Percentiles rank a stretch among this genome's conserved stretches.
Conservation (phyloP, 176 grass and related monocot species). For the Calamus simplicifolius region DNA sequence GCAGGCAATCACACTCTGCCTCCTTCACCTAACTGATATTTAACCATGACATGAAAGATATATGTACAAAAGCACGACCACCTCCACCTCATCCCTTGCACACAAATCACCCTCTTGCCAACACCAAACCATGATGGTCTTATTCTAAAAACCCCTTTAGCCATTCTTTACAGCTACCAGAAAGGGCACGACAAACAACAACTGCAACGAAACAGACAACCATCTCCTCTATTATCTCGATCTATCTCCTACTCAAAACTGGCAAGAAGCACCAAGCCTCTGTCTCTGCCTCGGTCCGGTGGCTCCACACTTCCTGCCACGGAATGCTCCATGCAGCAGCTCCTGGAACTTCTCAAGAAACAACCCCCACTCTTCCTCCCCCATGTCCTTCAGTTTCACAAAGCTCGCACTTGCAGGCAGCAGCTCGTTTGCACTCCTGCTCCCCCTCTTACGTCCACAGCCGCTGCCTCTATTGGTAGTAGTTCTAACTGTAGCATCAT, state of each 20-base stretch:
- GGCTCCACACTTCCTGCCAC: conserved; percentile 33
- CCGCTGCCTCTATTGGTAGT: conserved; percentile 45
- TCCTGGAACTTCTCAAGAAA: conserved; percentile 79
- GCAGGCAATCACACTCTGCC: conserved; percentile 23
- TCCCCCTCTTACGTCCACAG: conserved; percentile 45
- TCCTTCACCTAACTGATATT: conserved; percentile 17
- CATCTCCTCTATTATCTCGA: conserved; percentile 2
- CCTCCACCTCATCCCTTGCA: background rate
- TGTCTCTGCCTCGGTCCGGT: conserved; percentile 36
- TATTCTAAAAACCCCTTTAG: conserved; percentile 22
- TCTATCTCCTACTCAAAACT: conserved; percentile 57
- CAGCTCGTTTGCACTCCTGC: conserved; percentile 74
- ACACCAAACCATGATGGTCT: conserved; percentile 13
- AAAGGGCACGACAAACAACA: conserved; percentile 24
- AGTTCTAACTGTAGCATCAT: conserved; percentile 34
- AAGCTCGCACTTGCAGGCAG: conserved; percentile 56
- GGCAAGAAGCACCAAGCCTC: conserved; percentile 84
- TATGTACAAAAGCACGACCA: conserved; percentile 28
- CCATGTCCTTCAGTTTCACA: conserved; percentile 82
- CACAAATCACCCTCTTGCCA: conserved; percentile 9
- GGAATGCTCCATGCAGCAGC: conserved; percentile 58
- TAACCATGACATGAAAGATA: conserved; percentile 13
- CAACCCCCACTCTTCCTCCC: conserved; percentile 47
- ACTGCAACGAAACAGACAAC: no score
- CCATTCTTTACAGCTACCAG: conserved; percentile 31